These are phyloP conservation scores for Acacia acuminata DNA, from an alignment of 306 rosid genomes.

Conservation along the genomic window DNA sequence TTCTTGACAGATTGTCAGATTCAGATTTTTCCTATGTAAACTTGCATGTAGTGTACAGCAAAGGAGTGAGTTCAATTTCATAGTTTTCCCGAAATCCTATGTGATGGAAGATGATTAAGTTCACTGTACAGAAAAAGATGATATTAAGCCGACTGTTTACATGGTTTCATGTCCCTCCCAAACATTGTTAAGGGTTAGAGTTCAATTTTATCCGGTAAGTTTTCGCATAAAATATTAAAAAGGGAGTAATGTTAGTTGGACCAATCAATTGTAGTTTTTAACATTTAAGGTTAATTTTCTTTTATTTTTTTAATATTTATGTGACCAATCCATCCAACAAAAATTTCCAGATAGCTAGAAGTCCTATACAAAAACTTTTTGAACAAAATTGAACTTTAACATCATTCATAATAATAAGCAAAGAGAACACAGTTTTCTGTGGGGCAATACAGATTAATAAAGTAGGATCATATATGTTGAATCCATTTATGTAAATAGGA, in stretches of 20 bases:
- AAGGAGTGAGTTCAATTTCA: slow-evolving; percentile 34
- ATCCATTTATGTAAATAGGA: background rate
- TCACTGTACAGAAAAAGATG: slow-evolving; percentile 9
- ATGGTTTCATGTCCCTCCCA: background rate
- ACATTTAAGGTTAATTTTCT: no score
- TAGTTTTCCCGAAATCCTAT: slow-evolving; percentile 27
- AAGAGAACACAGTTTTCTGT: slow-evolving; percentile 31
- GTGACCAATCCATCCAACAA: no score
- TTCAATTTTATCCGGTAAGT: no score
- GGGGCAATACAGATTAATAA: slow-evolving; percentile 27
- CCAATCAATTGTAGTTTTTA: no score
- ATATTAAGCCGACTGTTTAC: background rate
- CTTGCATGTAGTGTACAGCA: slow-evolving; percentile 50
- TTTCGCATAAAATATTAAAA: no score
- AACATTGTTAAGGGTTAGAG: slow-evolving; percentile 8
- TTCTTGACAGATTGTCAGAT: slow-evolving; percentile 46
- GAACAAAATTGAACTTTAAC: no score
- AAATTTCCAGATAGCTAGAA: no score
- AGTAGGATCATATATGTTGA: slow-evolving; percentile 1
- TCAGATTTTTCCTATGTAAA: slow-evolving; percentile 27
- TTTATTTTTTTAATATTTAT: no score
- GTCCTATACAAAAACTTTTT: no score
- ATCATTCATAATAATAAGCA: background rate
- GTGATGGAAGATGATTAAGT: slow-evolving; percentile 25
- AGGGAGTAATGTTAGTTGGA: no score